Evolutionary conservation across 164 flowering plant species (phyloP), one percentile per base, ranked within the genome.

Genomic region (Cinnamomum micranthum): DNA sequence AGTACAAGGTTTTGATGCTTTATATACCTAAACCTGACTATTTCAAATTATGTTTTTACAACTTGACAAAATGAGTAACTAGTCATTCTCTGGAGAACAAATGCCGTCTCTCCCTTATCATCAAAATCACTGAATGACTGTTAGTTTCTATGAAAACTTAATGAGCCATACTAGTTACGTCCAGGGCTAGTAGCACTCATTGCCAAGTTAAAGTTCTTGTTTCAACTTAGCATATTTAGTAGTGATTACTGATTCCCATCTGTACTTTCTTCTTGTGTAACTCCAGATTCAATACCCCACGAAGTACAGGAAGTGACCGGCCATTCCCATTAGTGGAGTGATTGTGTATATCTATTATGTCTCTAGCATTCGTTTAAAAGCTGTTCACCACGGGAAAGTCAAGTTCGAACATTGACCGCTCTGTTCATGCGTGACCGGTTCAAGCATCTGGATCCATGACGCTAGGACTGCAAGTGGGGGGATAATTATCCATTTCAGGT

Each of bases 281-380:
- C 15, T 67, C n/a, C 69, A 67, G 69, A 67, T 67, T 33, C n/a
- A 14, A 15, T n/a, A 31, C 28, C 69, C 17, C 17, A 67, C 9
- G 79, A 70, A 80, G 87, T 73, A 86, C 88, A 74, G 88, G 79
- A 68, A 88, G 94, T 86, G 97, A 89, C 85, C 87, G 87, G 85
- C 74, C 72, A 50, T 60, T 73, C 50, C 76, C 28, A 33, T 58
- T 14, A 68, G 65, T 68, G 27, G 22, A 69, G 67, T 52, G 66
- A 77, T 68, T 72, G 59, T 69, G 67, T 59, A 50, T 74, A 70
- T 68, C 41, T 70, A 71, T 41, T 81, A 65, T 69, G 27, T 66
- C n/a, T 64, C 31, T 71, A 80, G 77, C 82, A 67, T 75, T 73
- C 77, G 78, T 79, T 83, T 81, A 31, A 50, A 66, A 78, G 76